A percentile compares a stretch with the other conserved stretches of the same genome.
Conservation (phyloP, 768 basidiomycete species). For the Pseudohyphozyma bogoriensis region DNA sequence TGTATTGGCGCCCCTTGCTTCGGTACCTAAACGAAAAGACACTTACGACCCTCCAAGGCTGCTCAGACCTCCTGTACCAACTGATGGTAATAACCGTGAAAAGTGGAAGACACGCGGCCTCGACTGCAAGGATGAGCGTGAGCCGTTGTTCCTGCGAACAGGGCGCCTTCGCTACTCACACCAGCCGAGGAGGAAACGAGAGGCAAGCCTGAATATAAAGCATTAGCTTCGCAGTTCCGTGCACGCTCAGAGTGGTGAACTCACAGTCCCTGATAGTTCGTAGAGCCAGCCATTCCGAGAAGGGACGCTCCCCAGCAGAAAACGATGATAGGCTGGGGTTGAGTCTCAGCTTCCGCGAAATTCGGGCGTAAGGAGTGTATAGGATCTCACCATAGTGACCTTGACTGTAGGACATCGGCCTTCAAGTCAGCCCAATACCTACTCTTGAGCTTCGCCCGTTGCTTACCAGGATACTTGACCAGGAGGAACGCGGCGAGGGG, state of each 20-base stretch:
- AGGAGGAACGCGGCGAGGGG: conserved; percentile 21
- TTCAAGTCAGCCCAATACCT: background rate
- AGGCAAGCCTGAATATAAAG: too few species aligned
- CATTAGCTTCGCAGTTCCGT: too few species aligned
- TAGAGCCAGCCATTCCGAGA: conserved; percentile 33
- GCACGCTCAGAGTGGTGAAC: too few species aligned
- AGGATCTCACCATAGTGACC: too few species aligned
- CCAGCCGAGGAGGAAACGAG: conserved; percentile 38
- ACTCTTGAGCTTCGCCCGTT: conserved; percentile 12
- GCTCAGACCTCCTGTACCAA: conserved; percentile 34
- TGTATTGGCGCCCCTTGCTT: too few species aligned
- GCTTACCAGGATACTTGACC: conserved; percentile 7
- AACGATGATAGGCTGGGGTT: too few species aligned
- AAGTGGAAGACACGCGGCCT: conserved; percentile 37
- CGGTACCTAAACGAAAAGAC: too few species aligned
- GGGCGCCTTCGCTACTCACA: too few species aligned
- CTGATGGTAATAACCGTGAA: conserved; percentile 37
- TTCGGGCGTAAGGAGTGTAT: too few species aligned
- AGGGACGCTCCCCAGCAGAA: conserved; percentile 29
- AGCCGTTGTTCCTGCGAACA: too few species aligned
- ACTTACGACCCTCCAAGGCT: conserved; percentile 31
- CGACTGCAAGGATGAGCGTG: too few species aligned
- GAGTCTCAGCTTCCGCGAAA: too few species aligned
- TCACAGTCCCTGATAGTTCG: conserved; percentile 28
- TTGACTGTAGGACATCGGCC: background rate